Conservation (phyloP, 2,329 filamentous ascomycete species). For the Ascochyta fabae region DNA sequence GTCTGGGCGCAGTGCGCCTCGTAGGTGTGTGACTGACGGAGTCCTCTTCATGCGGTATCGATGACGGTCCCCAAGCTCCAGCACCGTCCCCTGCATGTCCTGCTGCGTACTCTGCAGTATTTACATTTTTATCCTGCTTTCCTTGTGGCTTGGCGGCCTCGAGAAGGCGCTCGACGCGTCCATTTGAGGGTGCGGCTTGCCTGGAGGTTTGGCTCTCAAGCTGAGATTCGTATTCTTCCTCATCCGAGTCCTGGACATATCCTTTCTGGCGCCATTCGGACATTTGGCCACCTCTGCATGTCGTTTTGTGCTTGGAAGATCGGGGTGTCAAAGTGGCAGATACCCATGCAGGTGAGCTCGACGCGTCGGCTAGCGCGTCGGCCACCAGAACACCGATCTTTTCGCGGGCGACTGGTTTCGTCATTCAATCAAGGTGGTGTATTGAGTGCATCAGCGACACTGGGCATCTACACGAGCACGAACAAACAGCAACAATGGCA, state of each 20-base stretch:
- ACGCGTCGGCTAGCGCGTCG: conserved; percentile 29
- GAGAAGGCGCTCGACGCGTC: conserved; percentile 32
- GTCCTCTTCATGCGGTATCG: not conserved
- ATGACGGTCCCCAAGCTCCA: not conserved
- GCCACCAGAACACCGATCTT: conserved; percentile 23
- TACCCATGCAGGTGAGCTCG: conserved; percentile 21
- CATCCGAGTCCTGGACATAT: conserved; percentile 60
- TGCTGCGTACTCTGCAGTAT: not conserved
- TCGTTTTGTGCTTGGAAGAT: conserved; percentile 30
- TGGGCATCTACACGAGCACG: not conserved
- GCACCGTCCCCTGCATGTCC: not conserved
- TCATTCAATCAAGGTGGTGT: conserved; percentile 18
- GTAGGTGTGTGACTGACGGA: not conserved
- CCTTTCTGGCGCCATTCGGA: conserved; percentile 57
- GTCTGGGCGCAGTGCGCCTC: conserved; percentile 16
- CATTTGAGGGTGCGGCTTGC: conserved; percentile 18
- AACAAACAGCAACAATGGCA: conserved; percentile 28
- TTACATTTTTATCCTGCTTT: not conserved
- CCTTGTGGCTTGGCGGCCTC: conserved; percentile 1
- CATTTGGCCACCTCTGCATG: conserved; percentile 52
- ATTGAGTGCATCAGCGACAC: not conserved
- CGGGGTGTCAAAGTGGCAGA: conserved; percentile 24
- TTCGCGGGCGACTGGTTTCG: conserved; percentile 22
- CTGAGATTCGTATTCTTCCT: conserved; percentile 51
- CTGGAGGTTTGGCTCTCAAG: conserved; percentile 33